A percentile compares a stretch with the other conserved stretches of the same genome.
phyloP scores from a whole-genome alignment of 768 basidiomycete species.

The Tephrocybe sp. region DNA sequence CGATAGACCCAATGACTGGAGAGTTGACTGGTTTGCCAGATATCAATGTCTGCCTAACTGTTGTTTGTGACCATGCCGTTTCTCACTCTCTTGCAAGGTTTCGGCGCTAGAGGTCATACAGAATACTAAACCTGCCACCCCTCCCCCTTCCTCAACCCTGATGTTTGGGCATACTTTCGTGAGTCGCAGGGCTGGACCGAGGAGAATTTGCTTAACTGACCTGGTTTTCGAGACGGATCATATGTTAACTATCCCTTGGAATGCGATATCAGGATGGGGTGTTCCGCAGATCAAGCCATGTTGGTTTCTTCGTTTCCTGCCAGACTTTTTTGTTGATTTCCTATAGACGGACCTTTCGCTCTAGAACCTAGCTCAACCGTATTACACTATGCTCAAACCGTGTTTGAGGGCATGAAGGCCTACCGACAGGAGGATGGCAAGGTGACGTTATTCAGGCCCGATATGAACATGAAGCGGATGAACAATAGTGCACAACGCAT shows the following conservation, averaged over 20 bases:
- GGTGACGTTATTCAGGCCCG: slow-evolving; percentile 86
- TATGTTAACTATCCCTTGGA: slow-evolving; percentile 83
- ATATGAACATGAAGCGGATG: slow-evolving; percentile 98
- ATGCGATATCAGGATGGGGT: slow-evolving; percentile 72
- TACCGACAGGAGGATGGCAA: slow-evolving; percentile 73
- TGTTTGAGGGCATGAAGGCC: slow-evolving; percentile 95
- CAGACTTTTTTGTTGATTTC: slow-evolving; percentile 2
- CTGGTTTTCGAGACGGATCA: slow-evolving; percentile 64
- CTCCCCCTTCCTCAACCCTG: slow-evolving; percentile 65
- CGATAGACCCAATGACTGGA: slow-evolving; percentile 17
- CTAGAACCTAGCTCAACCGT: slow-evolving; percentile 80
- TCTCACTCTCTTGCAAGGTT: slow-evolving; percentile 33
- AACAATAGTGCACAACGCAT: slow-evolving; percentile 77
- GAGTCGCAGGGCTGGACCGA: slow-evolving; percentile 25
- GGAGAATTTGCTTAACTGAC: slow-evolving; percentile 9
- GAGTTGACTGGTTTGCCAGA: slow-evolving; percentile 27
- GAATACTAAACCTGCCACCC: slow-evolving; percentile 51
- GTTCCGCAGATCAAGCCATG: slow-evolving; percentile 81
- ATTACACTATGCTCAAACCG: slow-evolving; percentile 88
- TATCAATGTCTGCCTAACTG: slow-evolving; percentile 30
- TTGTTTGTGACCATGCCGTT: background rate
- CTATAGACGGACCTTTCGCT: slow-evolving; percentile 63
- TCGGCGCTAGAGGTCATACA: slow-evolving; percentile 47
- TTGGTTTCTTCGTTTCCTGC: slow-evolving; percentile 35
- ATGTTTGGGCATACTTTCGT: slow-evolving; percentile 87